Percentiles rank a stretch among this genome's conserved stretches.
phyloP scores from a whole-genome alignment of 768 basidiomycete genomes.

The Phaffia australis region DNA sequence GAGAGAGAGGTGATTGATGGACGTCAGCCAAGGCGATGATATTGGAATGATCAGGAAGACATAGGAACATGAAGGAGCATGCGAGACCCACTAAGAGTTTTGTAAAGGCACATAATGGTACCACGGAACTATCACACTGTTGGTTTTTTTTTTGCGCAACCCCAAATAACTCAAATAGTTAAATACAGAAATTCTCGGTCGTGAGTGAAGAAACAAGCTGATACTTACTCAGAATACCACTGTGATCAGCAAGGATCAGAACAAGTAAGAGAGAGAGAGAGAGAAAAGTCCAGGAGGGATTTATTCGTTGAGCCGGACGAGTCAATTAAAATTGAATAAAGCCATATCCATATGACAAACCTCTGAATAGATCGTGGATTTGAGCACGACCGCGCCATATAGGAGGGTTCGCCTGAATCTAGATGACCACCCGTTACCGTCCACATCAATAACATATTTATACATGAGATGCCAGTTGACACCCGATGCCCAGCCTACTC shows the following conservation, averaged over 20 bases:
- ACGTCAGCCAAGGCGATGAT: no score
- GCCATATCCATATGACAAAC: background rate
- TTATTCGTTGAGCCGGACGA: background rate
- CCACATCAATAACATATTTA: constrained; percentile 18
- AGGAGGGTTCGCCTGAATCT: constrained; percentile 15
- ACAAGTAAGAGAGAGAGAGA: background rate
- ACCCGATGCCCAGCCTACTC: background rate
- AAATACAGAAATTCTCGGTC: background rate
- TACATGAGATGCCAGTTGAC: background rate
- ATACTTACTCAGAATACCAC: constrained; percentile 24
- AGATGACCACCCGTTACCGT: constrained; percentile 23
- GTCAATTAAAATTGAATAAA: no score
- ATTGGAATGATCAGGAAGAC: no score
- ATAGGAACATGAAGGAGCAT: no score
- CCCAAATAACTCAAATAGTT: background rate
- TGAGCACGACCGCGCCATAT: constrained; percentile 15
- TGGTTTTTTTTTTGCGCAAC: background rate
- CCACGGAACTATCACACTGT: constrained; percentile 7
- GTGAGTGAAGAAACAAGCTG: background rate
- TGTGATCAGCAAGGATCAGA: background rate
- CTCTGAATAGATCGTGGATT: constrained; percentile 19
- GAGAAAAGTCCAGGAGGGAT: background rate
- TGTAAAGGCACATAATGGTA: constrained; percentile 25
- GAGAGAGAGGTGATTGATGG: background rate
- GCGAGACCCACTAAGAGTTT: background rate